These are phyloP conservation scores for Phytophthora citricola DNA, from an alignment of 352 stramenopile genomes.

Conservation along the genomic window DNA sequence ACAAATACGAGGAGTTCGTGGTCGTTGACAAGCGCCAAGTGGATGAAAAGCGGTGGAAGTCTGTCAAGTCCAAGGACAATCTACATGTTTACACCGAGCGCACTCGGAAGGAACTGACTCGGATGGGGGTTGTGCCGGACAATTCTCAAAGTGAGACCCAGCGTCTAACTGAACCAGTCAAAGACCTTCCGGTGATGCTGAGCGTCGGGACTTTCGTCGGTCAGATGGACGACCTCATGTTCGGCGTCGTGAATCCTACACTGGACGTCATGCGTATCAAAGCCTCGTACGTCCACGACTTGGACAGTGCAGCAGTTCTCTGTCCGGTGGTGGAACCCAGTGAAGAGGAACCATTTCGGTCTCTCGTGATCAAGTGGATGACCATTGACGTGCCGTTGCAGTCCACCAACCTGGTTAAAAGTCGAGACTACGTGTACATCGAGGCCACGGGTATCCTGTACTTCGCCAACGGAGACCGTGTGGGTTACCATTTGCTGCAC, in stretches of 20 bases:
- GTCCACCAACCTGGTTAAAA: background rate
- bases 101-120: background rate
- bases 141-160: background rate
- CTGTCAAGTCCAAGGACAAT: slow-evolving; percentile 27
- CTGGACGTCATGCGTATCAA: background rate
- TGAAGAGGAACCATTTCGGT: background rate
- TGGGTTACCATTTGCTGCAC: background rate
- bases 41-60: slow-evolving; percentile 11
- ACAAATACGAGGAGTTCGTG: slow-evolving; percentile 24
- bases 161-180: background rate
- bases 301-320: slow-evolving; percentile 31
- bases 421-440: background rate
- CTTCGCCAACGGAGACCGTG: background rate
- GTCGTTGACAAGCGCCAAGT: slow-evolving; percentile 11
- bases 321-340: slow-evolving; percentile 37
- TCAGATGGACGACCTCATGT: slow-evolving; percentile 12
- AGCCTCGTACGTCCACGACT: background rate
- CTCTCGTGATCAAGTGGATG: slow-evolving; percentile 23
- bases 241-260: background rate
- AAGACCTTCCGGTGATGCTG: slow-evolving; percentile 14
- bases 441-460: background rate
- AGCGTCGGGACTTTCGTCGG: slow-evolving; percentile 27
- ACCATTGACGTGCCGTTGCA: slow-evolving; percentile 10
- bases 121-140: background rate
- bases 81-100: slow-evolving; percentile 21